Evolutionary conservation across 2,329 filamentous ascomycete genomes (phyloP).

Genomic region (Sclerotinia borealis): DNA sequence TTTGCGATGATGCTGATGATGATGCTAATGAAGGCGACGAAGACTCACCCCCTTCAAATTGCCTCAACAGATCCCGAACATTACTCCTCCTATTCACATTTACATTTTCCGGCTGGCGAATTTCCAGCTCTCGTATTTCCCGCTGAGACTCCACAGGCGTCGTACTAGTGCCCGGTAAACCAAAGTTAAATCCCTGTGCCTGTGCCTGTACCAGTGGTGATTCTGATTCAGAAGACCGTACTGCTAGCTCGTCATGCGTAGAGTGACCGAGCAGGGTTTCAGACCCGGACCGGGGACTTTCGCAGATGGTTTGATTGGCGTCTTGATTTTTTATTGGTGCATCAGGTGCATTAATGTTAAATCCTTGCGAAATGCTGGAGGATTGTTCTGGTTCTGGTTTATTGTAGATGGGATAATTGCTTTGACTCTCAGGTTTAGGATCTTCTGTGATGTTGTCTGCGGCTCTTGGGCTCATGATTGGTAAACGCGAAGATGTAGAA

Average conservation of each 20-base stretch:
- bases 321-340: background rate
- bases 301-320: background rate
- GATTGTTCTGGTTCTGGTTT: background rate
- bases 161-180: background rate
- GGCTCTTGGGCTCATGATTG: background rate
- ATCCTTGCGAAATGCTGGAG: background rate
- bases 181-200: background rate
- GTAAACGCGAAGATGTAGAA: background rate
- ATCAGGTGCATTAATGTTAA: no score
- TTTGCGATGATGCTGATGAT: background rate
- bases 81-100: background rate
- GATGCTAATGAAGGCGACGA: no score
- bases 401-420: background rate
- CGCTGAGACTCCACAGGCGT: background rate
- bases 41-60: background rate
- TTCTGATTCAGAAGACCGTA: background rate
- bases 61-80: background rate
- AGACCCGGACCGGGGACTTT: background rate
- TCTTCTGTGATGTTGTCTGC: background rate
- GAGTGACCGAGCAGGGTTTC: no score
- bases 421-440: background rate
- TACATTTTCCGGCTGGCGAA: no score
- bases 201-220: no score
- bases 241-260: background rate
- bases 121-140: background rate